Percentiles rank a stretch among this genome's conserved stretches.
These are phyloP conservation scores for Letharia lupina DNA, from an alignment of 495 filamentous ascomycete species.

Conservation along the genomic window DNA sequence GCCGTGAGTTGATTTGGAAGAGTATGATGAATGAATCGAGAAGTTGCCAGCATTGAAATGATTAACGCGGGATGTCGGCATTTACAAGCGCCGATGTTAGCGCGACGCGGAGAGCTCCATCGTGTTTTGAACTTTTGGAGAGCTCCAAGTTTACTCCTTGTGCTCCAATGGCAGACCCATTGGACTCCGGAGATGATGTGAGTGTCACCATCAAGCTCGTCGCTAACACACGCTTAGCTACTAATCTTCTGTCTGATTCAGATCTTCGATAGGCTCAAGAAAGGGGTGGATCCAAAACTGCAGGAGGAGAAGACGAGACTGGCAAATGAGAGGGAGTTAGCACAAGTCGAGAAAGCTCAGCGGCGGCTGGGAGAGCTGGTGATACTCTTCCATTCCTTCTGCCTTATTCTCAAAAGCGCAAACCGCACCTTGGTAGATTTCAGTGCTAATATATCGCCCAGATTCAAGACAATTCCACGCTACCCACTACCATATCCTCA, in stretches of 20 bases:
- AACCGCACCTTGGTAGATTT: conserved; percentile 7
- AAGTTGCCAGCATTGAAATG: neutral
- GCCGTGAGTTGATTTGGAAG: neutral
- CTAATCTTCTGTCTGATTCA: conserved; percentile 23
- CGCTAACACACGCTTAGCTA: neutral
- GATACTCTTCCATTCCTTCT: conserved; percentile 23
- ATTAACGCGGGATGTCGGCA: conserved; percentile 3
- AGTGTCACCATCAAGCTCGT: conserved; percentile 16
- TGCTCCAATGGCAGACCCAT: conserved; percentile 43
- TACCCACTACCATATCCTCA: conserved; percentile 71
- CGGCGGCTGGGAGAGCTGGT: conserved; percentile 49
- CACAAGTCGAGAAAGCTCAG: conserved; percentile 60
- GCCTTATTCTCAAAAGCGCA: neutral
- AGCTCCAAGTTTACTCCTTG: neutral
- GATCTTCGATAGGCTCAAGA: conserved; percentile 60
- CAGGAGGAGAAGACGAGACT: conserved; percentile 54
- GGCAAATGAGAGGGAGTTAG: conserved; percentile 51
- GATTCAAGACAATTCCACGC: conserved; percentile 71
- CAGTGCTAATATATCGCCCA: conserved; percentile 28
- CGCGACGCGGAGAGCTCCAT: neutral
- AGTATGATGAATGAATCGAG: neutral
- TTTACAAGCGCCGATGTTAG: conserved; percentile 8
- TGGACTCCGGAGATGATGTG: conserved; percentile 43
- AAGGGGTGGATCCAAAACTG: conserved; percentile 51
- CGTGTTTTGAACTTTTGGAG: neutral